A percentile compares a stretch with the other conserved stretches of the same genome.
These are phyloP conservation scores for Saccharomyces pastorianus DNA, from an alignment of 1,139 yeast species.

Conservation along the genomic window DNA sequence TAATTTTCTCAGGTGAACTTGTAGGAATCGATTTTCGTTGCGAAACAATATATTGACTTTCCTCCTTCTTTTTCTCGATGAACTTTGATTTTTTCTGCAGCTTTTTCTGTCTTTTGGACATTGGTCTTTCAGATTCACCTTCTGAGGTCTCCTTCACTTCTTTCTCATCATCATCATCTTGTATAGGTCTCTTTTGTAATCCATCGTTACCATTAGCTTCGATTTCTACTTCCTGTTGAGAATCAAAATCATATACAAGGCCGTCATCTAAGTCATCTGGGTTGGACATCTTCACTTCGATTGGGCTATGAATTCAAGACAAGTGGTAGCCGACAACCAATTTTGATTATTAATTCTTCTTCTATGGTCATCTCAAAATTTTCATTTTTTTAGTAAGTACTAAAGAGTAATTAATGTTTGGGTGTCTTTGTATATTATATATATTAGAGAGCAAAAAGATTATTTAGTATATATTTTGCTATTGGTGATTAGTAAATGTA, in stretches of 20 bases:
- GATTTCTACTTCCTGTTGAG: constrained; percentile 9
- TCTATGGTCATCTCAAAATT: background rate
- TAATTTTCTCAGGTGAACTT: constrained; percentile 21
- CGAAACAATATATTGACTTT: constrained; percentile 23
- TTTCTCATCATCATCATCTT: constrained; percentile 6
- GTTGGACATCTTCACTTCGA: constrained; percentile 17
- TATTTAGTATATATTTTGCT: background rate
- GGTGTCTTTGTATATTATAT: background rate
- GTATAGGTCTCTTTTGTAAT: constrained; percentile 5
- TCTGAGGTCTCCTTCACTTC: background rate
- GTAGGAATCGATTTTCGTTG: constrained; percentile 25
- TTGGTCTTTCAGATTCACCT: constrained; percentile 3
- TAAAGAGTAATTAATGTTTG: background rate
- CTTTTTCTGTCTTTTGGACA: constrained; percentile 31
- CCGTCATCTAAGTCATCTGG: constrained; percentile 33
- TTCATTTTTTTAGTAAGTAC: background rate
- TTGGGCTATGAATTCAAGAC: background rate
- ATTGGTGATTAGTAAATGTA: constrained; percentile 31
- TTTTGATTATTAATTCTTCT: background rate
- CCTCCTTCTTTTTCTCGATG: constrained; percentile 26
- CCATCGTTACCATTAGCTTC: constrained; percentile 1
- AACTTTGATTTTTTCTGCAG: constrained; percentile 24
- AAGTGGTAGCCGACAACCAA: background rate
- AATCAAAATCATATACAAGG: constrained; percentile 19
- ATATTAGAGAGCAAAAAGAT: background rate